Evolutionary conservation across 306 rosid species (phyloP).

Genomic region (Vigna hirtella): DNA sequence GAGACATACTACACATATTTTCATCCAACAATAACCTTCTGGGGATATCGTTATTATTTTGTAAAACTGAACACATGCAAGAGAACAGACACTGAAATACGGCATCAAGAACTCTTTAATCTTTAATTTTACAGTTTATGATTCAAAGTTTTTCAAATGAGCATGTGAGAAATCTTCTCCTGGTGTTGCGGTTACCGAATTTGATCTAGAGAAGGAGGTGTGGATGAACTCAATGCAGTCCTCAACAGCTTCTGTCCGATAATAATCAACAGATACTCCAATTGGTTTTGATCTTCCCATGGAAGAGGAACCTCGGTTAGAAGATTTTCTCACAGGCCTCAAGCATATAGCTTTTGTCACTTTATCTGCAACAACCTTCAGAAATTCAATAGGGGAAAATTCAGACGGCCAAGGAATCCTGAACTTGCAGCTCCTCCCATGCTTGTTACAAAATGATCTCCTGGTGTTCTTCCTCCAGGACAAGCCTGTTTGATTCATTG

Average conservation of each 20-base stretch:
- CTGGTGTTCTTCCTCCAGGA: conserved; percentile 45
- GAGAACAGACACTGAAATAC: not conserved
- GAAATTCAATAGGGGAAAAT: conserved; percentile 48
- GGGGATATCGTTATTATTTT: conserved; percentile 13
- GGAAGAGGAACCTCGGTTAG: conserved; percentile 38
- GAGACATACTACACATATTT: conserved; percentile 10
- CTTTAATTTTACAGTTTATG: conserved; percentile 5
- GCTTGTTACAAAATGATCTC: conserved; percentile 36
- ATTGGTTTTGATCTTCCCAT: conserved; percentile 56
- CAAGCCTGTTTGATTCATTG: conserved; percentile 36
- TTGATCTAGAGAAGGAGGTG: conserved; percentile 71
- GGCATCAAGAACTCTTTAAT: conserved; percentile 33
- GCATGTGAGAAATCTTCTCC: conserved; percentile 21
- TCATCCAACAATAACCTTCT: conserved; percentile 10
- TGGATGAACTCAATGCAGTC: conserved; percentile 92
- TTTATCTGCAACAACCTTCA: conserved; percentile 68
- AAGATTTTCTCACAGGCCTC: conserved; percentile 48
- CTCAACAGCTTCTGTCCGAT: conserved; percentile 76
- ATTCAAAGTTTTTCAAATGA: conserved; percentile 24
- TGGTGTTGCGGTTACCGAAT: conserved; percentile 46
- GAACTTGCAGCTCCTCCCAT: conserved; percentile 39
- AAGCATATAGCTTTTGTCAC: conserved; percentile 57
- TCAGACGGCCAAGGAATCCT: conserved; percentile 46
- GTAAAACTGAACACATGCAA: conserved; percentile 19
- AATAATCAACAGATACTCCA: conserved; percentile 60